phyloP scores from a whole-genome alignment of 768 basidiomycete species.

The Tremella yokohamensis region DNA sequence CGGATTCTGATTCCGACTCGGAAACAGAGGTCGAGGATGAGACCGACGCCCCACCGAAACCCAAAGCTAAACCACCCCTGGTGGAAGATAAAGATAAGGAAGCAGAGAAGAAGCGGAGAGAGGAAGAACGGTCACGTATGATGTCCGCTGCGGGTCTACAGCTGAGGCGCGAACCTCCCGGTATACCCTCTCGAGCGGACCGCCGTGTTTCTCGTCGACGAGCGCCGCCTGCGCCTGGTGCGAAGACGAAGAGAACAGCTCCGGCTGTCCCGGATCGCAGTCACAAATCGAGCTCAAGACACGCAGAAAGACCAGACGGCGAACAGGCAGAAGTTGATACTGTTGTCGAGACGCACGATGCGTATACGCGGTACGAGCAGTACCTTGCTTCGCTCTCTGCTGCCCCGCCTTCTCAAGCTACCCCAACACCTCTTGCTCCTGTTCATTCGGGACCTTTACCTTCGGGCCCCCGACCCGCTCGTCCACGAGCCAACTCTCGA shows the following conservation, averaged over 20 bases:
- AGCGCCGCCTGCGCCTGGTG: conserved; percentile 39
- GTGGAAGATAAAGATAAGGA: conserved; percentile 54
- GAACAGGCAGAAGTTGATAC: conserved; percentile 18
- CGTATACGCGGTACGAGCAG: conserved; percentile 84
- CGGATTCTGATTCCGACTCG: conserved; percentile 52
- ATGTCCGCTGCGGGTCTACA: conserved; percentile 85
- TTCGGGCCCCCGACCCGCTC: background rate
- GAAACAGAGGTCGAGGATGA: conserved; percentile 32
- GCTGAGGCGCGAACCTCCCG: conserved; percentile 63
- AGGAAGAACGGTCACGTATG: conserved; percentile 71
- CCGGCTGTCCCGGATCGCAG: conserved; percentile 21
- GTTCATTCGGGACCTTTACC: too few relatives aligned
- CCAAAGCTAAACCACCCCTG: too few relatives aligned
- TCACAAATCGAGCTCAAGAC: background rate
- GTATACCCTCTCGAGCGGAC: conserved; percentile 41
- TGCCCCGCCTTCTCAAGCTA: conserved; percentile 10
- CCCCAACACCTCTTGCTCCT: too few relatives aligned
- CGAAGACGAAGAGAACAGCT: conserved; percentile 12
- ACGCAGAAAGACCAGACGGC: conserved; percentile 45
- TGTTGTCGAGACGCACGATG: conserved; percentile 63
- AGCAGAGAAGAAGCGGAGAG: conserved; percentile 61
- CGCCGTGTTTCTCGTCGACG: conserved; percentile 25
- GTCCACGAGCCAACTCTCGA: conserved; percentile 52
- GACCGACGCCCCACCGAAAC: background rate
- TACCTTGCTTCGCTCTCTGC: conserved; percentile 58